Evolutionary conservation across 2,329 filamentous ascomycete species (phyloP).

Genomic region (Claviceps paspali): DNA sequence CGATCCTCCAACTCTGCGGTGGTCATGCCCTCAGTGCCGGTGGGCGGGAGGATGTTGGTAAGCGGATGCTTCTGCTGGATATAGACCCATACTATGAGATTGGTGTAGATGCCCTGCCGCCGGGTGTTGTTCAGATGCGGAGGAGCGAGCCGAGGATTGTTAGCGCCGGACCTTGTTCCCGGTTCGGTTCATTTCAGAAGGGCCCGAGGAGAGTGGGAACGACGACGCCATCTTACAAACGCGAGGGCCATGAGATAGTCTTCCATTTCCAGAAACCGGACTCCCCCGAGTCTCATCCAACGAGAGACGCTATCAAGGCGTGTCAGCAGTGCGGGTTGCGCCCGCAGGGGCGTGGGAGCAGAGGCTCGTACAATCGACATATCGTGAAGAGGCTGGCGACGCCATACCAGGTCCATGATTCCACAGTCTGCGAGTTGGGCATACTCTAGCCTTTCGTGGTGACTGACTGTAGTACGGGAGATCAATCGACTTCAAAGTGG

Average conservation of each 20-base stretch:
- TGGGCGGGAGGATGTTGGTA: constrained; percentile 4
- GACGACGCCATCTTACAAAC: constrained; percentile 1
- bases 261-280: constrained; percentile 1
- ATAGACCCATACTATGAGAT: constrained; percentile 5
- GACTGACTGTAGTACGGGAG: no score
- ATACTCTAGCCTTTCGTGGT: neutral
- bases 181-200: no score
- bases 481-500: neutral
- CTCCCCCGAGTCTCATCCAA: constrained; percentile 1
- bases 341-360: no score
- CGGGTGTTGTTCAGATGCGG: no score
- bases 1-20: constrained; percentile 1
- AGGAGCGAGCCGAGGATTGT: neutral
- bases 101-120: constrained; percentile 4
- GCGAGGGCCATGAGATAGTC: constrained; percentile 3
- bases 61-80: constrained; percentile 3
- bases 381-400: constrained; percentile 3
- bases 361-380: constrained; percentile 1
- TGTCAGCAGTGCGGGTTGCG: neutral
- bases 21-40: constrained; percentile 1
- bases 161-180: neutral
- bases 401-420: constrained; percentile 5
- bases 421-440: neutral
- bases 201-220: no score
- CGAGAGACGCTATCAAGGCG: constrained; percentile 1